Base-by-base conservation (phyloP, 2,329 filamentous ascomycete species). In the Clarireedia monteithiana region DNA sequence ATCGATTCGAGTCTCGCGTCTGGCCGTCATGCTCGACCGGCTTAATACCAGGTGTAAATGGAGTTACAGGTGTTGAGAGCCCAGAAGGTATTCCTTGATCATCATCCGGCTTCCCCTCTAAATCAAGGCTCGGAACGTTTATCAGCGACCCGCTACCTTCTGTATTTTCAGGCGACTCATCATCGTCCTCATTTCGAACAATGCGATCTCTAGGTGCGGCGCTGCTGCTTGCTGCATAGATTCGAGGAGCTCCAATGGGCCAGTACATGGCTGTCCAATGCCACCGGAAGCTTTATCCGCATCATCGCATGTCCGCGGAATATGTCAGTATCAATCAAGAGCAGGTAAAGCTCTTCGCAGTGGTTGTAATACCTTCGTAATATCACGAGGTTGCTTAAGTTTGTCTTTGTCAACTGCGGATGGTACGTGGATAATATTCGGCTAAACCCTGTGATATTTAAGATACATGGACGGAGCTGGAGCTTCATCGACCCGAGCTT, bases 171-270 rank as follows among this genome's bases (percentile, higher is more conserved):
- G 62, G 48, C 59, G 68, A 60, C 60, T 74, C 62, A 65, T 82
- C 74, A 69, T 85, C 84, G 75, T 89, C 81, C 63, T 85, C 78
- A 53, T 79, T 81, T 59, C 82, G 72, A 60, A 78, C 73, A 56
- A 77, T 69, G 59, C 74, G 77, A 62, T 77, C 71, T 55, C 73
- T 71, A 55, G 76, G 72, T 63, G 77, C 72, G 70, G 78, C 78
- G 68, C 80, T 81, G 73, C 83, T 88, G 74, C 79, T 88, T 65
- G 87, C 87, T 68, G 88, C 85, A 76, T 89, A 92, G 71, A 91
- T 84, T 71, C 85, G 84, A 69, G 89, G 88, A 70, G 88, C 88
- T 72, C 88, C 89, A 72, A 91, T 82, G 68, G 89, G 89, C 89
- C 89, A 95, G 80, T 95, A 95, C 89, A 94, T 95, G 78, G 75